Evolutionary conservation across 2,329 filamentous ascomycete species (phyloP).

Genomic region (Fusarium tjaetaba): DNA sequence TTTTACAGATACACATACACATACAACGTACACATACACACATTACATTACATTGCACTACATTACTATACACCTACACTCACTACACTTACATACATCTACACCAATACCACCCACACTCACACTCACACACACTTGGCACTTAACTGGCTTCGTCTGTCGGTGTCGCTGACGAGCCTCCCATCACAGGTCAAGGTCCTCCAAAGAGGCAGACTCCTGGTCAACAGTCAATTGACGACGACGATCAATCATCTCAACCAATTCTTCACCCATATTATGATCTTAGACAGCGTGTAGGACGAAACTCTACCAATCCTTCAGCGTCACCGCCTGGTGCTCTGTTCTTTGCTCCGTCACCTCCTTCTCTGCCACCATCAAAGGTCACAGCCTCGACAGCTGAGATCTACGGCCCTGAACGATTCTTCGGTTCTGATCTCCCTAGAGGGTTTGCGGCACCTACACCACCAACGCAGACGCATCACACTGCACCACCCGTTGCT

Average conservation of each 20-base stretch:
- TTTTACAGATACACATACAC: background rate
- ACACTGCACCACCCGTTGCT: slow-evolving; percentile 17
- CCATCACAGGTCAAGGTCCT: slow-evolving; percentile 39
- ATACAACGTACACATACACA: no score
- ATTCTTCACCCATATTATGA: slow-evolving; percentile 43
- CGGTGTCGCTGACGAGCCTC: slow-evolving; percentile 28
- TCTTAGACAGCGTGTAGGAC: slow-evolving; percentile 36
- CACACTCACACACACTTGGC: background rate
- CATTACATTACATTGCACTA: background rate
- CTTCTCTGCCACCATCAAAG: slow-evolving; percentile 43
- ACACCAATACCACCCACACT: background rate
- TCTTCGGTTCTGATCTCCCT: slow-evolving; percentile 48
- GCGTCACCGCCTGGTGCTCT: slow-evolving; percentile 48
- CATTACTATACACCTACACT: background rate
- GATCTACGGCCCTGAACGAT: slow-evolving; percentile 56
- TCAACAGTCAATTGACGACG: slow-evolving; percentile 37
- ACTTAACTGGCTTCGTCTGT: slow-evolving; percentile 27
- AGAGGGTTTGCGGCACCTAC: slow-evolving; percentile 34
- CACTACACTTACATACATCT: background rate
- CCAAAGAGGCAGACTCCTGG: slow-evolving; percentile 34
- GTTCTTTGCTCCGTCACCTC: slow-evolving; percentile 53
- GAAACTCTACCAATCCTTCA: slow-evolving; percentile 35
- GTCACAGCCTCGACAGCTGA: slow-evolving; percentile 50
- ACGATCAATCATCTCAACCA: slow-evolving; percentile 38
- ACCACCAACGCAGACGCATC: slow-evolving; percentile 23